phyloP scores from a whole-genome alignment of 768 basidiomycete species.

The Lactarius evosmus region DNA sequence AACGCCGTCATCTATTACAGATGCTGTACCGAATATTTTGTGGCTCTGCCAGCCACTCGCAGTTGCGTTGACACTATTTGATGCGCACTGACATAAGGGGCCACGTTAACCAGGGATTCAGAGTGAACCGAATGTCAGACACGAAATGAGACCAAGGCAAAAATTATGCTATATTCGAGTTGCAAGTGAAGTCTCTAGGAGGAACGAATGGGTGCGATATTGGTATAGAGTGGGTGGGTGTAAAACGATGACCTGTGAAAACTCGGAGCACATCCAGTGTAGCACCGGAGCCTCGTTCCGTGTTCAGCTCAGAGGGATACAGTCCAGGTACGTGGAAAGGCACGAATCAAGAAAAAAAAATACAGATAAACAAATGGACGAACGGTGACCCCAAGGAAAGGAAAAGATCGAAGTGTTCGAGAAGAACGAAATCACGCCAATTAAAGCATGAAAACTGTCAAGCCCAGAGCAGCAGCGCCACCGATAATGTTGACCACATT shows the following conservation, averaged over 20 bases:
- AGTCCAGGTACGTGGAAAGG: background rate
- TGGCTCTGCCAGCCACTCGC: background rate
- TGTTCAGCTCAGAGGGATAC: background rate
- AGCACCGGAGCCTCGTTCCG: background rate
- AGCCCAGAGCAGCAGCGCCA: slow-evolving; percentile 22
- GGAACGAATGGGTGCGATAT: background rate
- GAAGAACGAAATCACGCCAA: background rate
- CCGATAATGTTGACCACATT: slow-evolving; percentile 18
- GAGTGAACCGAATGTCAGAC: background rate
- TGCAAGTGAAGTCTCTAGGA: background rate
- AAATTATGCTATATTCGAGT: background rate
- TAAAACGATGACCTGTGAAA: background rate
- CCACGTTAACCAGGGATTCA: background rate
- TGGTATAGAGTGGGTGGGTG: slow-evolving; percentile 18
- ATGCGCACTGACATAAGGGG: background rate
- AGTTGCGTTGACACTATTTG: background rate
- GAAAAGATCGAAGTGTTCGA: background rate
- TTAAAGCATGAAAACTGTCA: slow-evolving; percentile 22
- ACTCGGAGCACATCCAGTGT: background rate
- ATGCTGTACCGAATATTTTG: background rate
- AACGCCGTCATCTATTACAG: no score
- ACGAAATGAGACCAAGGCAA: background rate
- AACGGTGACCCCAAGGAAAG: background rate
- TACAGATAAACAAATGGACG: background rate
- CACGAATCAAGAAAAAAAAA: slow-evolving; percentile 2